A percentile compares a stretch with the other conserved stretches of the same genome.
Conservation (phyloP, 441 rosid species). For the Francoa sonchifolia region DNA sequence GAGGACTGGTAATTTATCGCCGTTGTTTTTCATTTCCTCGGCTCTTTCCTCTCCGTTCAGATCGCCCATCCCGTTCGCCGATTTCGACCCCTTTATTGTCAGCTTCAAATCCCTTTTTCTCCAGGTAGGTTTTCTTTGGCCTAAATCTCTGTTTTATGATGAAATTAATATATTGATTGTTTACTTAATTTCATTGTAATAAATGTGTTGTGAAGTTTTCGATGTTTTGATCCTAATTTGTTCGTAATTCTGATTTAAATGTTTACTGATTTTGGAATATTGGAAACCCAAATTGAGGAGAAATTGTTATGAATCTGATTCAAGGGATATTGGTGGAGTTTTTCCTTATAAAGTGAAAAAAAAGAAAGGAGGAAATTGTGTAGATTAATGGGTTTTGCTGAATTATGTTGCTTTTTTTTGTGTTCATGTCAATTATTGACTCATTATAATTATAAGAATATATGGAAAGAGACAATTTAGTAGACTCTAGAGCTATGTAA, state of each 20-base stretch:
- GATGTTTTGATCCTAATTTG: neutral
- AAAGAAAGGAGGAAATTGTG: too few species aligned
- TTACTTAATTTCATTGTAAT: neutral
- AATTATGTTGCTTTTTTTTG: too few species aligned
- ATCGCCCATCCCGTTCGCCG: constrained; percentile 23
- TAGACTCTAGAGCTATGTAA: too few species aligned
- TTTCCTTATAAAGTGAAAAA: too few species aligned
- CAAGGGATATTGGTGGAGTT: too few species aligned
- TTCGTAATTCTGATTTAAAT: neutral
- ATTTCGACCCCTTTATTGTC: constrained; percentile 17
- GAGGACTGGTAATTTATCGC: constrained; percentile 27
- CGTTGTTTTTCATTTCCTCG: constrained; percentile 38
- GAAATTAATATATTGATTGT: neutral
- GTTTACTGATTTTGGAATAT: neutral
- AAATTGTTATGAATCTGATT: too few species aligned
- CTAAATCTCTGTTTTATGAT: neutral
- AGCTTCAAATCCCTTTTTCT: constrained; percentile 1
- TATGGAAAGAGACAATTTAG: too few species aligned
- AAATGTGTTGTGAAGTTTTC: neutral
- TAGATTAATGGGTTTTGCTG: too few species aligned
- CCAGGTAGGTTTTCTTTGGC: constrained; percentile 10
- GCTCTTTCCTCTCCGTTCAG: constrained; percentile 9
- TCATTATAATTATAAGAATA: too few species aligned
- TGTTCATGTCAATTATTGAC: too few species aligned
- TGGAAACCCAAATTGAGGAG: neutral